Evolutionary conservation across 2,329 filamentous ascomycete species (phyloP), one percentile per base, ranked within the genome.

Genomic region (Cadophora sp.): DNA sequence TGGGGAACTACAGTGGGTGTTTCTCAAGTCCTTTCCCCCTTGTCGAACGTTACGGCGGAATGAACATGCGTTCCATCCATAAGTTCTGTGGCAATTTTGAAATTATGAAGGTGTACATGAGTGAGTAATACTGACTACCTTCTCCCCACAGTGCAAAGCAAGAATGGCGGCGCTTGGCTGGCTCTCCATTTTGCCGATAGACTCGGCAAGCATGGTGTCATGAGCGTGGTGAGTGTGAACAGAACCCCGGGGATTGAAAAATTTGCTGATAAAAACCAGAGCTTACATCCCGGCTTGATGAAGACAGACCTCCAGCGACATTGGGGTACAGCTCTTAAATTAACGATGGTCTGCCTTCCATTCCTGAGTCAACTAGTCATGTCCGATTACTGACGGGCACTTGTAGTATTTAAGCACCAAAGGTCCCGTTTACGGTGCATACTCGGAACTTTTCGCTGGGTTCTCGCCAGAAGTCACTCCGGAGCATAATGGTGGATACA

Each of bases 251-350:
- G 3, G 14, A 43, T 7, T 16, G 1, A 16, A 27, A 51, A 4
- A 51, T 30, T 13, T 51, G n/a, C 55, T 58, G 33, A 58, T 13
- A 6, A 16, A 16, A 43, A 59, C 27, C 16, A 59, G 55, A 65
- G 68, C 24, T 68, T 80, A 36, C 81, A 83, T 69, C 81, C 81
- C 0, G 81, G 81, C 0, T 78, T 81, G 43, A 76, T 82, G 70
- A 73, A 66, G 48, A 81, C 79, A 8, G 77, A 78, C 30, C 68
- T 81, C 16, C 74, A 78, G 55, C 70, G 78, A 36, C 72, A 80
- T 60, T 65, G 68, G 62, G 30, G 68, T 22, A 14, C 62, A 18
- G 30, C 70, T 2, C 55, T 59, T 8, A 45, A 58, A 8, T 24
- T 66, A 1, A 20, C 69, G 11, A 72, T 77, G 72, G 70, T 73